Percentiles rank a stretch among this genome's conserved stretches.
phyloP scores from a whole-genome alignment of 768 basidiomycete species.

The Guyanaporus albipodus region DNA sequence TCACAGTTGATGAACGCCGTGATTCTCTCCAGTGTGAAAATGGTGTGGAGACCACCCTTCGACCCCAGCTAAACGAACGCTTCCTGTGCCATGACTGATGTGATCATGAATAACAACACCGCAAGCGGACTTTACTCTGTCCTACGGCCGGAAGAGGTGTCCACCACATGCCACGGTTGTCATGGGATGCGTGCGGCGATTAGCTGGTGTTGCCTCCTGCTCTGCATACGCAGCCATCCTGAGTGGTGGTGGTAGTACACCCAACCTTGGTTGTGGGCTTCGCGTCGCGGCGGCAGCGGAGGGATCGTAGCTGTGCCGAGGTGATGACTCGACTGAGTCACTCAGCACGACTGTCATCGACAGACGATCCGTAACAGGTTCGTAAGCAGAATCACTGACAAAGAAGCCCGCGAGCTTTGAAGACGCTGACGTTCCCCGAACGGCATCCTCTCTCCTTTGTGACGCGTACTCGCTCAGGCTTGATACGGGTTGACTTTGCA shows the following conservation, averaged over 20 bases:
- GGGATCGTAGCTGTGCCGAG: conserved; percentile 1
- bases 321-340: conserved; percentile 10
- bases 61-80: not conserved
- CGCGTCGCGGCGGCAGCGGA: too few species aligned
- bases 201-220: not conserved
- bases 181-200: conserved; percentile 13
- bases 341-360: not conserved
- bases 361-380: conserved; percentile 7
- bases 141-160: not conserved
- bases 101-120: conserved; percentile 4
- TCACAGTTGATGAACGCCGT: conserved; percentile 1
- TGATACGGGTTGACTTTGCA: too few species aligned
- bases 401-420: not conserved
- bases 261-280: not conserved
- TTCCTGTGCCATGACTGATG: not conserved
- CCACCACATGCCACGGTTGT: not conserved
- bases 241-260: not conserved
- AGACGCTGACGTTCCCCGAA: not conserved
- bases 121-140: conserved; percentile 13
- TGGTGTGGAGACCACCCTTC: not conserved
- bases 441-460: too few species aligned
- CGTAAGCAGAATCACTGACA: conserved; percentile 8
- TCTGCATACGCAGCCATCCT: not conserved
- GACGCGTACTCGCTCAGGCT: too few species aligned
- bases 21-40: not conserved